Conservation (phyloP, 768 basidiomycete genomes). For the Boletus rubroflammeus region DNA sequence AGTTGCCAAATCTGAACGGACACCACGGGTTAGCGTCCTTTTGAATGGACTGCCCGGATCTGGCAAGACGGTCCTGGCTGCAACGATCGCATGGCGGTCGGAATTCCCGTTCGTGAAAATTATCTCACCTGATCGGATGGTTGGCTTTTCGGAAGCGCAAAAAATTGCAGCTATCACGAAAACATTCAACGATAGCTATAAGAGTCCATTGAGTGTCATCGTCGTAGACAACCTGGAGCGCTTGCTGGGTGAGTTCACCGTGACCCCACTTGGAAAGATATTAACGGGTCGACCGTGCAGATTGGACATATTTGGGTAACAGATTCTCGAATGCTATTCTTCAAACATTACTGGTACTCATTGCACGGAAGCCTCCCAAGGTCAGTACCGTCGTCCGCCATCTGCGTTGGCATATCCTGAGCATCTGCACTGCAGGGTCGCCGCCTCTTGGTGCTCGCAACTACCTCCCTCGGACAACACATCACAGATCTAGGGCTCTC, state of each 20-base stretch:
- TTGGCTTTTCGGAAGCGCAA: conserved; percentile 88
- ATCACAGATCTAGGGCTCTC: conserved; percentile 83
- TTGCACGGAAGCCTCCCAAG: conserved; percentile 89
- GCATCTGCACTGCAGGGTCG: conserved; percentile 58
- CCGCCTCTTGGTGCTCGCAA: conserved; percentile 87
- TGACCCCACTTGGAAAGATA: background rate
- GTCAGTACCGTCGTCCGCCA: conserved; percentile 37
- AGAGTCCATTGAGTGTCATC: conserved; percentile 93
- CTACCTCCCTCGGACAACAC: conserved; percentile 83
- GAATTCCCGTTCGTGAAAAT: conserved; percentile 97
- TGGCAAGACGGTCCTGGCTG: conserved; percentile 93
- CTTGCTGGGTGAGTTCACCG: conserved; percentile 63
- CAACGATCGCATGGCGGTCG: conserved; percentile 91
- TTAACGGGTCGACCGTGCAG: conserved; percentile 38
- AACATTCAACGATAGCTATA: conserved; percentile 92
- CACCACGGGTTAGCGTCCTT: conserved; percentile 87
- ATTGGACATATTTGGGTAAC: conserved; percentile 97
- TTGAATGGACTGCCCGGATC: conserved; percentile 87
- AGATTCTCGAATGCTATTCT: conserved; percentile 93
- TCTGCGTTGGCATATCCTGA: conserved; percentile 5
- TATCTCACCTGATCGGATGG: conserved; percentile 94
- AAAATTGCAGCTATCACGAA: conserved; percentile 91
- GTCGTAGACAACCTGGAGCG: conserved; percentile 95
- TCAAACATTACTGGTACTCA: conserved; percentile 84
- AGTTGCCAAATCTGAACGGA: conserved; percentile 84